These are phyloP conservation scores for Jaapia argillacea DNA, from an alignment of 768 basidiomycete species.

Conservation along the genomic window DNA sequence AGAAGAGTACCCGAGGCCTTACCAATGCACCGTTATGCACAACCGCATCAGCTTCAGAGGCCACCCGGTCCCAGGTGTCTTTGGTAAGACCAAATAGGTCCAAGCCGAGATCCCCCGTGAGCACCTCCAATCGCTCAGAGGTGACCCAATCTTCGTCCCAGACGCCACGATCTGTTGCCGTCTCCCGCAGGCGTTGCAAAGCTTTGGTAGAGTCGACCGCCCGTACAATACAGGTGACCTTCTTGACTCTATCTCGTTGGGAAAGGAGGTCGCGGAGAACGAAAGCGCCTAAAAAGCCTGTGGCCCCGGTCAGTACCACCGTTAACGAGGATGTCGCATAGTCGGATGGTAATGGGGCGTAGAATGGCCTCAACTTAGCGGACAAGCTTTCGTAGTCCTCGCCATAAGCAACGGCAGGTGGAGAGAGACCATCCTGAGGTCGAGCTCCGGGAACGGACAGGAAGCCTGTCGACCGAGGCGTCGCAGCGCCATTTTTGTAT, in stretches of 20 bases:
- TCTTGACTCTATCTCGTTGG: conserved; percentile 51
- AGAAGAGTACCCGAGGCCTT: conserved; percentile 19
- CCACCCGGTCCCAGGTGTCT: conserved; percentile 54
- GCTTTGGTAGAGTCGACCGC: conserved; percentile 54
- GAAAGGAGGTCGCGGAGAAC: conserved; percentile 73
- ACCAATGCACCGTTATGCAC: conserved; percentile 97
- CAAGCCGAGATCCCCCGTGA: conserved; percentile 75
- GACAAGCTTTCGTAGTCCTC: conserved; percentile 64
- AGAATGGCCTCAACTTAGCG: conserved; percentile 46
- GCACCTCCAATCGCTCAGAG: conserved; percentile 60
- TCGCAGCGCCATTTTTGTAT: conserved; percentile 7
- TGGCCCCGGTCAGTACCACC: conserved; percentile 93
- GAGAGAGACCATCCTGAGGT: conserved; percentile 7
- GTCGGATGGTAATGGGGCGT: conserved; percentile 49
- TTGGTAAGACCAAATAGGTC: conserved; percentile 64
- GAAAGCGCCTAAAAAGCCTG: conserved; percentile 94
- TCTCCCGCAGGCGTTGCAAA: conserved; percentile 58
- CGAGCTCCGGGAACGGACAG: conserved; percentile 8
- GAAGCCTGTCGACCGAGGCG: conserved; percentile 9
- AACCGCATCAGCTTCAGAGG: conserved; percentile 68
- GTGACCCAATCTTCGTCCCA: conserved; percentile 84
- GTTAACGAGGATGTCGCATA: conserved; percentile 48
- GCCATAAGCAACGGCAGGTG: conserved; percentile 49
- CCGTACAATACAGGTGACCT: conserved; percentile 90
- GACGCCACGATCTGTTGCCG: conserved; percentile 67